Percentiles rank a stretch among this genome's conserved stretches.
These are phyloP conservation scores for Phialophora chinensis DNA, from an alignment of 2,329 filamentous ascomycete genomes.

Conservation along the genomic window DNA sequence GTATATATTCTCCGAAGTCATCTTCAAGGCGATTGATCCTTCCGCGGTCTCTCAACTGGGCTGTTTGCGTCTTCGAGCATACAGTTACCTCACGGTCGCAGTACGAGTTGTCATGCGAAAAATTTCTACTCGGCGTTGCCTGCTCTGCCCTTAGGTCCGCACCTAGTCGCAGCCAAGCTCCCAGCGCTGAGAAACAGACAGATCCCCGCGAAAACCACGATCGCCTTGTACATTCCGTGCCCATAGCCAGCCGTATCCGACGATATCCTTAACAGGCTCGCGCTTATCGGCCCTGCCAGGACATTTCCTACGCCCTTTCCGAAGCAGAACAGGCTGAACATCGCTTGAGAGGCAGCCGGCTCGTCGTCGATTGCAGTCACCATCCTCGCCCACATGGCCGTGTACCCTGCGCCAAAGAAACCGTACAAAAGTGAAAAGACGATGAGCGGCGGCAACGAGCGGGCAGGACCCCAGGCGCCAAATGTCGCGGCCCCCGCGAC, in stretches of 20 bases:
- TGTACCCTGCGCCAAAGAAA: conserved; percentile 53
- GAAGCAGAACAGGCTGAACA: conserved; percentile 36
- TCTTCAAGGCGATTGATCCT: not conserved
- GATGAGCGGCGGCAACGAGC: conserved; percentile 49
- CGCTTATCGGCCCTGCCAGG: conserved; percentile 39
- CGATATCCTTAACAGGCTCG: conserved; percentile 22
- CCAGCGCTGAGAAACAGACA: conserved; percentile 37
- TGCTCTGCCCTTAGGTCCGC: not conserved
- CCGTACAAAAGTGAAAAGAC: conserved; percentile 54
- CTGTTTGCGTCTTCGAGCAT: not conserved
- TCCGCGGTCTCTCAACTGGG: not conserved
- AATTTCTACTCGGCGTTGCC: not conserved
- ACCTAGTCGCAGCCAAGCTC: not conserved
- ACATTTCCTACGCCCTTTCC: conserved; percentile 40
- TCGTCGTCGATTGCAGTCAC: conserved; percentile 29
- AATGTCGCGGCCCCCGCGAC: conserved; percentile 52
- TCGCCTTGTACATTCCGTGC: conserved; percentile 27
- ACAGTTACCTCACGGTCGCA: not conserved
- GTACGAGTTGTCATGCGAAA: not conserved
- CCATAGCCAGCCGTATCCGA: conserved; percentile 26
- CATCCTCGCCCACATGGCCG: conserved; percentile 54
- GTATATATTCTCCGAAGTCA: not conserved
- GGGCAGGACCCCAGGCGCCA: conserved; percentile 56
- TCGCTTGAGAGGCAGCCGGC: conserved; percentile 27
- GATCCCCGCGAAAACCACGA: conserved; percentile 37